Evolutionary conservation across 495 filamentous ascomycete species (phyloP).

Genomic region (Darksidea phi): DNA sequence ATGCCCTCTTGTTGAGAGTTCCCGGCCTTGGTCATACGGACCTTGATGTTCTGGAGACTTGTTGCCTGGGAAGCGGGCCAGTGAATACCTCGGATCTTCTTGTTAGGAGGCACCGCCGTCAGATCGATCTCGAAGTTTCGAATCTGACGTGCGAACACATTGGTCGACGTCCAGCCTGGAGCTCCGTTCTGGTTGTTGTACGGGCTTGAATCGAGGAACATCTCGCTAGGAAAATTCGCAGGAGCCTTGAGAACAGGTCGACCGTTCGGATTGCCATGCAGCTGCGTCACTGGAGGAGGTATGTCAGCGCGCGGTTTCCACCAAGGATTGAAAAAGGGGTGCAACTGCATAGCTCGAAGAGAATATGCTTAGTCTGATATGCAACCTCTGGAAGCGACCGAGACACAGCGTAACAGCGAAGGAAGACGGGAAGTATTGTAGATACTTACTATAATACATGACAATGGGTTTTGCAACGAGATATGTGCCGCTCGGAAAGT

Average conservation of each 20-base stretch:
- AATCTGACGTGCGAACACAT: slow-evolving; percentile 49
- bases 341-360: too few relatives aligned
- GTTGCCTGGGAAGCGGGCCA: slow-evolving; percentile 51
- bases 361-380: too few relatives aligned
- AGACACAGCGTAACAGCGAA: too few relatives aligned
- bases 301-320: too few relatives aligned
- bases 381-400: too few relatives aligned
- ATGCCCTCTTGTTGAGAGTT: slow-evolving; percentile 42
- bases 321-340: too few relatives aligned
- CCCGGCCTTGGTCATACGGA: slow-evolving; percentile 39
- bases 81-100: slow-evolving; percentile 40
- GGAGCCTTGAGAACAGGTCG: slow-evolving; percentile 44
- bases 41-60: slow-evolving; percentile 44
- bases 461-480: slow-evolving; percentile 35
- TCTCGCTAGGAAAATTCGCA: slow-evolving; percentile 40
- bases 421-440: too few relatives aligned
- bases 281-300: slow-evolving; percentile 36
- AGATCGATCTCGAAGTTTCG: slow-evolving; percentile 49
- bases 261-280: slow-evolving; percentile 45
- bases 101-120: slow-evolving; percentile 31
- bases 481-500: slow-evolving; percentile 44
- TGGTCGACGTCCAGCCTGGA: slow-evolving; percentile 38
- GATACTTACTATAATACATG: slow-evolving; percentile 38
- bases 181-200: slow-evolving; percentile 44
- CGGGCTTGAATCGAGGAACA: slow-evolving; percentile 42